Evolutionary conservation across 805 yeast genomes (phyloP), one percentile per base, ranked within the genome.

Genomic region (Zygotorulaspora florentina): DNA sequence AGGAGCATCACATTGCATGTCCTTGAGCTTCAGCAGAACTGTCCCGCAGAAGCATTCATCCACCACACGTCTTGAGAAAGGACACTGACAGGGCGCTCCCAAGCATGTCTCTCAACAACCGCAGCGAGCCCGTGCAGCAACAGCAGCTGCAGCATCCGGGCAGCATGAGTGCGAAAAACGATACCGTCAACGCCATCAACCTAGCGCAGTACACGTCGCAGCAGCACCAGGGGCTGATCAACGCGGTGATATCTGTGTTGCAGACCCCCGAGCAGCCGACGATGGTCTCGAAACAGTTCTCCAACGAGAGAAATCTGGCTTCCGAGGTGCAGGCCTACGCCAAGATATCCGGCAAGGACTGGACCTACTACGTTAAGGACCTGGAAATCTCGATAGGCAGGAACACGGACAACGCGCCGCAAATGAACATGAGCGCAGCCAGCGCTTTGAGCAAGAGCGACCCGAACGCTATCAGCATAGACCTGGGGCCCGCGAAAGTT

Each of bases 271-370:
- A 81, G 20, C 86, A 85, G 35, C 73, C 73, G 16, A 88, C 96
- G 1, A 78, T 79, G 51, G 98, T 90, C 5, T 79, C 95, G 10
- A 70, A 69, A 39, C 76, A 70, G 20, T 87, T 78, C 62, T 80
- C 91, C 45, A 93, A 93, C 65, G 87, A 82, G 42, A 79, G 80
- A 50, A 85, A 71, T 44, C 61, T 72, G 28, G 76, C 74, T 31
- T 62, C 73, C 3, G 96, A 90, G 63, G 90, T 93, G n/a, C 96
- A 90, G 68, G 99, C 99, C 0, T 93, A 91, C 65, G 99, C 97
- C 29, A 93, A 93, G 65, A 83, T 93, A 39, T 90, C 97, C 0
- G 99, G 99, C 36, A 70, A 76, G 29, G 81, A 80, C 59, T 93
- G 99, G 99, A 91, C 99, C 1, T 93, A 76, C 63, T 93, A 89